Conservation (phyloP, 371 early-diverging fungal genomes). For the Sporodiniella umbellata region DNA sequence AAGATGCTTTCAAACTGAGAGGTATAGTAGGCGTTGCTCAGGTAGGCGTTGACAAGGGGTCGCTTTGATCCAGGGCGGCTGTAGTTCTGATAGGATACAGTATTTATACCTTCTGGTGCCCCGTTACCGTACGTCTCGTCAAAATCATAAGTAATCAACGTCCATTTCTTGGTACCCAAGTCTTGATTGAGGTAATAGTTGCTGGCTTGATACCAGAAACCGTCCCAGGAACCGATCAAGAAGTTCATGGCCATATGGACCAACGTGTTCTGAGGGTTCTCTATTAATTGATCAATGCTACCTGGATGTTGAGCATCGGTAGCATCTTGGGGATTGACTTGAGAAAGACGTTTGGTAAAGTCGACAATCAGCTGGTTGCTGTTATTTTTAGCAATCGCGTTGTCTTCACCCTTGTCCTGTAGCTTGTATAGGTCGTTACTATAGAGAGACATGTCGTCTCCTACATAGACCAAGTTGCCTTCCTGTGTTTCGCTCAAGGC, state of each 20-base stretch:
- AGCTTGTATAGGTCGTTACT: conserved; percentile 44
- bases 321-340: conserved; percentile 25
- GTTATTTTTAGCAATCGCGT: conserved; percentile 15
- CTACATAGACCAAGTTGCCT: conserved; percentile 39
- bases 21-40: conserved; percentile 42
- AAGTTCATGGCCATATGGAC: conserved; percentile 49
- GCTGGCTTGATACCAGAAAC: conserved; percentile 48
- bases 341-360: conserved; percentile 24
- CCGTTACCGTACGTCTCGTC: conserved; percentile 55
- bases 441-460: conserved; percentile 34
- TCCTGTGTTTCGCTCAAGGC: conserved; percentile 21
- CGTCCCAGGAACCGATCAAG: conserved; percentile 48
- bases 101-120: conserved; percentile 26
- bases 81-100: conserved; percentile 39
- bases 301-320: conserved; percentile 35
- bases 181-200: conserved; percentile 56
- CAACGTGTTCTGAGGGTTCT: conserved; percentile 34
- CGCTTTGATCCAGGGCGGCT: conserved; percentile 31
- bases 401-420: conserved; percentile 28
- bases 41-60: conserved; percentile 34
- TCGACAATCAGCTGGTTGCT: conserved; percentile 20
- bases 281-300: conserved; percentile 33
- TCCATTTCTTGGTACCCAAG: conserved; percentile 43
- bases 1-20: conserved; percentile 44
- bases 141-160: conserved; percentile 52